Conservation (phyloP, 331 rosid species). For the Telfairia occidentalis region DNA sequence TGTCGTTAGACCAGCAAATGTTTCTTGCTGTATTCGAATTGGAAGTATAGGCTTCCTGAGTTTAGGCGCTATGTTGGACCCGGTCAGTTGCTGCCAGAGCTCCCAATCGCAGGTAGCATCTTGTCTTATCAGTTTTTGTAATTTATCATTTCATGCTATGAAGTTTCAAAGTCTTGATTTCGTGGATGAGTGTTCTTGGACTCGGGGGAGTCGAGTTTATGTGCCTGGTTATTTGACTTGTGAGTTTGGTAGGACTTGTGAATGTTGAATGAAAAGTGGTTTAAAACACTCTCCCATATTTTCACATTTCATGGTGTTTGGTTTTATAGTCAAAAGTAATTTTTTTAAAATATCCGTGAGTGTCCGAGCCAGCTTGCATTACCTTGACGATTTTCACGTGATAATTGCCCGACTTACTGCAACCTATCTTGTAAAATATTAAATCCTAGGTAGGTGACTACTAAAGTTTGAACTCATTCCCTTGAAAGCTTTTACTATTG, state of each 20-base stretch:
- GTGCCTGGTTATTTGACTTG: neutral
- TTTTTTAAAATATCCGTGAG: too few species aligned
- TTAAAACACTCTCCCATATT: neutral
- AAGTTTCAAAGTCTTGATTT: neutral
- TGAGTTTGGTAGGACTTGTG: neutral
- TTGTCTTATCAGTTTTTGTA: neutral
- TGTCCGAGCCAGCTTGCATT: too few species aligned
- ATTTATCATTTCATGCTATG: neutral
- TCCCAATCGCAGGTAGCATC: conserved; percentile 62
- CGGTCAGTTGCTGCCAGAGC: conserved; percentile 45
- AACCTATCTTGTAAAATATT: too few species aligned
- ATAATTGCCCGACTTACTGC: too few species aligned
- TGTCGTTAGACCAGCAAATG: conserved; percentile 13
- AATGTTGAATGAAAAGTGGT: neutral
- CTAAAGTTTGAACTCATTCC: too few species aligned
- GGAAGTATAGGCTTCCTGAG: conserved; percentile 29
- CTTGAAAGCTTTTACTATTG: too few species aligned
- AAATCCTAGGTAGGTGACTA: too few species aligned
- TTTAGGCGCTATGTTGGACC: conserved; percentile 49
- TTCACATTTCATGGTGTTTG: neutral
- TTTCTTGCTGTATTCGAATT: conserved; percentile 30
- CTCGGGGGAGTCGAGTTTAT: too few species aligned
- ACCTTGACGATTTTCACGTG: too few species aligned
- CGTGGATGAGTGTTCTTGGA: neutral
- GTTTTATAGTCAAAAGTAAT: neutral